Percentiles rank a stretch among this genome's conserved stretches.
phyloP scores from a whole-genome alignment of 345 rosid species.

The Citrus cavaleriei region DNA sequence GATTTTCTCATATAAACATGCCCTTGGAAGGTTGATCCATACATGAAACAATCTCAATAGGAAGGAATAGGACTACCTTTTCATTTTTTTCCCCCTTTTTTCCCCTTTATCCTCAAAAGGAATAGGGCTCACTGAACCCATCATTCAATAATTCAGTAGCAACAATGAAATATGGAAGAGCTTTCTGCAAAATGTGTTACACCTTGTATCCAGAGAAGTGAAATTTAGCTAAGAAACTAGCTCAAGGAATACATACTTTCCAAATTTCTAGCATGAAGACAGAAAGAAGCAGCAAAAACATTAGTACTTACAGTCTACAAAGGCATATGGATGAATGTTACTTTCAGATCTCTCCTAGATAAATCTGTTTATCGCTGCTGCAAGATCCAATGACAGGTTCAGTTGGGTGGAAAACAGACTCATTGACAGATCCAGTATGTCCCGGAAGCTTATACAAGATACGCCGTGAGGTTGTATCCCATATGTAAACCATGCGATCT shows the following conservation, averaged over 20 bases:
- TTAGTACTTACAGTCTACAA: constrained; percentile 6
- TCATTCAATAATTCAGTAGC: neutral
- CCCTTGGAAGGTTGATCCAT: too few species aligned
- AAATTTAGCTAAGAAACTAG: constrained; percentile 2
- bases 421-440: constrained; percentile 88
- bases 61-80: too few species aligned
- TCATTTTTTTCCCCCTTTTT: too few species aligned
- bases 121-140: neutral
- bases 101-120: too few species aligned
- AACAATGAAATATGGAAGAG: neutral
- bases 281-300: neutral
- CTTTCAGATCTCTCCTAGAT: constrained; percentile 81
- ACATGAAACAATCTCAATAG: too few species aligned
- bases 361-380: constrained; percentile 92
- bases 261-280: neutral
- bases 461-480: constrained; percentile 92
- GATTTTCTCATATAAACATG: too few species aligned
- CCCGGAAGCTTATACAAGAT: constrained; percentile 95
- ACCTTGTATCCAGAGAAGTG: neutral
- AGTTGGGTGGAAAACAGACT: constrained; percentile 75
- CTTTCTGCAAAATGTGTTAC: constrained; percentile 3
- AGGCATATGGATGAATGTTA: neutral
- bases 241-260: constrained; percentile 5
- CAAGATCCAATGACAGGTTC: constrained; percentile 95
- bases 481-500: constrained; percentile 92